A percentile compares a stretch with the other conserved stretches of the same genome.
phyloP scores from a whole-genome alignment of 2,329 filamentous ascomycete genomes.

The Rasamsonia emersonii region DNA sequence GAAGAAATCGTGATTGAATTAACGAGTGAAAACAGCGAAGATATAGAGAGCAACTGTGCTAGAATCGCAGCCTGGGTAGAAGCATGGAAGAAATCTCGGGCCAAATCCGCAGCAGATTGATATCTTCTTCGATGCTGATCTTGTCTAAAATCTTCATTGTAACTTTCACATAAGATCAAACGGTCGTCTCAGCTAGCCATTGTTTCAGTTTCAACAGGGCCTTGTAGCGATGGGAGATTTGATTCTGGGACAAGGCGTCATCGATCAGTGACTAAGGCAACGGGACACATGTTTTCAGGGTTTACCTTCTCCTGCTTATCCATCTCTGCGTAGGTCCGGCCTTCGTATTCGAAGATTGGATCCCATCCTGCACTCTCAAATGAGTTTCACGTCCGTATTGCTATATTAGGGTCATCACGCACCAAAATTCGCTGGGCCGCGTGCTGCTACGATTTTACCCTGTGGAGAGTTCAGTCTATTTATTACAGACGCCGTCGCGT shows the following conservation, averaged over 20 bases:
- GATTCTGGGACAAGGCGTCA: slow-evolving; percentile 47
- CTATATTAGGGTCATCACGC: slow-evolving; percentile 13
- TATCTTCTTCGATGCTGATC: too few relatives aligned
- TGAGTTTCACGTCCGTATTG: too few relatives aligned
- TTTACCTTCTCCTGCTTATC: slow-evolving; percentile 76
- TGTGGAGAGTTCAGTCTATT: slow-evolving; percentile 16
- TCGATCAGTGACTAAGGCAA: neutral
- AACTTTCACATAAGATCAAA: slow-evolving; percentile 4
- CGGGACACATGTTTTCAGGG: neutral
- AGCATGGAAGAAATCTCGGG: slow-evolving; percentile 61
- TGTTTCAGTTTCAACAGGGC: slow-evolving; percentile 78
- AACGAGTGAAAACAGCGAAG: slow-evolving; percentile 68
- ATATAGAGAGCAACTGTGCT: slow-evolving; percentile 83
- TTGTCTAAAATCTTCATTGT: too few relatives aligned
- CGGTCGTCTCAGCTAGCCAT: slow-evolving; percentile 56
- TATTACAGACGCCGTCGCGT: neutral
- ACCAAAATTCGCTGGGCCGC: slow-evolving; percentile 80
- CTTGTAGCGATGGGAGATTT: slow-evolving; percentile 80
- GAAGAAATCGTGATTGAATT: slow-evolving; percentile 84
- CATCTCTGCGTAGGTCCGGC: slow-evolving; percentile 94
- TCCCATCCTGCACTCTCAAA: slow-evolving; percentile 66
- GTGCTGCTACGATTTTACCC: slow-evolving; percentile 75
- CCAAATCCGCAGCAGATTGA: slow-evolving; percentile 21
- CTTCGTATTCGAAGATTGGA: slow-evolving; percentile 87
- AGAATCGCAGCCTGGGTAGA: slow-evolving; percentile 73